Conservation (phyloP, 495 filamentous ascomycete genomes). For the Aspergillus sparsus region DNA sequence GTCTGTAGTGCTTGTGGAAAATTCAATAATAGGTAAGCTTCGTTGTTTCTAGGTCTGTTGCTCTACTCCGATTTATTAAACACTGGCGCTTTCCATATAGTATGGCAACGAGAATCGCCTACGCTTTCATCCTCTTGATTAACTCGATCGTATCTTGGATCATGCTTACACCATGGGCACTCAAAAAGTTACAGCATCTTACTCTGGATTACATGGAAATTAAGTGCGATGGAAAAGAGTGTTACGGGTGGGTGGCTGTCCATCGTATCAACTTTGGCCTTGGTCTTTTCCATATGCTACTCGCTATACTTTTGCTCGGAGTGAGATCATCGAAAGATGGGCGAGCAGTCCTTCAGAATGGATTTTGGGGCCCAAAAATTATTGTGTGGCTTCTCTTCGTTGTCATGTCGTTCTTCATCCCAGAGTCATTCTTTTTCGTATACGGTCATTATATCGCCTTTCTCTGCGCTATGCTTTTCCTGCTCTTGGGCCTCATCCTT, state of each 20-base stretch:
- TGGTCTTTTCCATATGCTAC: constrained; percentile 85
- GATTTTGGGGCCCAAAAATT: constrained; percentile 87
- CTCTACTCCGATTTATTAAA: constrained; percentile 11
- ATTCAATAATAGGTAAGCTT: constrained; percentile 83
- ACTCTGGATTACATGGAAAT: constrained; percentile 95
- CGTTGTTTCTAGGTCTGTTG: constrained; percentile 17
- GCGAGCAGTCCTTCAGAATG: constrained; percentile 88
- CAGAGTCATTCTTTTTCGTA: constrained; percentile 89
- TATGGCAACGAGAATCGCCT: constrained; percentile 95
- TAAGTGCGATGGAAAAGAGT: constrained; percentile 84
- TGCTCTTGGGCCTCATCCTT: constrained; percentile 87
- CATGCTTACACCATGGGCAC: constrained; percentile 98
- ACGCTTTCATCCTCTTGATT: constrained; percentile 91
- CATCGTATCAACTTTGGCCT: constrained; percentile 98
- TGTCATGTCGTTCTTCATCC: constrained; percentile 91
- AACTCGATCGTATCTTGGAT: constrained; percentile 98
- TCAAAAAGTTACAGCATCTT: constrained; percentile 88
- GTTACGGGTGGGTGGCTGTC: constrained; percentile 93
- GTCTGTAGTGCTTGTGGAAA: constrained; percentile 94
- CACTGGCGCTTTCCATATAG: constrained; percentile 40
- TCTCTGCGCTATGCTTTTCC: constrained; percentile 86
- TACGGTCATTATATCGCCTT: constrained; percentile 96
- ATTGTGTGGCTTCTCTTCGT: constrained; percentile 84
- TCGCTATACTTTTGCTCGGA: constrained; percentile 81
- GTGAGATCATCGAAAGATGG: constrained; percentile 85